Evolutionary conservation across 2,329 filamentous ascomycete genomes (phyloP).

Genomic region (Microdochium nivale): DNA sequence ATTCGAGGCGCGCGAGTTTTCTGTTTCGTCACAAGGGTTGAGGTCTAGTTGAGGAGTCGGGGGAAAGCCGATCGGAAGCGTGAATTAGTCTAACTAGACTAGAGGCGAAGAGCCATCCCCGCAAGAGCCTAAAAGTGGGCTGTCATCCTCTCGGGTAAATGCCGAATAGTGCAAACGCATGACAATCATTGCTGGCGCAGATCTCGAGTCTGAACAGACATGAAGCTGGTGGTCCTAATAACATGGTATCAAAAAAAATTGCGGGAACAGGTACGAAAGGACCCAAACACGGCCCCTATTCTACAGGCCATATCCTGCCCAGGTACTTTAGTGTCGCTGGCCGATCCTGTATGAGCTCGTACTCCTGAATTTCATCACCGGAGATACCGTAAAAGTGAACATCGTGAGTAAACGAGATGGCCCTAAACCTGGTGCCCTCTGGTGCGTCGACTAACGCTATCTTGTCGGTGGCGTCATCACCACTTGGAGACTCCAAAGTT

Average conservation of each 20-base stretch:
- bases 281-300: background rate
- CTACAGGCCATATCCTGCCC: conserved; percentile 11
- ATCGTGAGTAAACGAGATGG: conserved; percentile 14
- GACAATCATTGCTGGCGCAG: too few relatives aligned
- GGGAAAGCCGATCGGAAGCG: too few relatives aligned
- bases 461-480: background rate
- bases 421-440: conserved; percentile 9
- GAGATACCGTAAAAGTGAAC: conserved; percentile 18
- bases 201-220: too few relatives aligned
- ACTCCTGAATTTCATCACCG: conserved; percentile 13
- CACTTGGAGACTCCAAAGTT: background rate
- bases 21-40: too few relatives aligned
- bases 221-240: background rate
- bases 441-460: background rate
- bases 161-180: too few relatives aligned
- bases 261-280: background rate
- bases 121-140: too few relatives aligned
- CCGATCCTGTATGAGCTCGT: conserved; percentile 10
- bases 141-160: too few relatives aligned
- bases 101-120: too few relatives aligned
- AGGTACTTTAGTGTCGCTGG: conserved; percentile 15
- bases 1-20: too few relatives aligned
- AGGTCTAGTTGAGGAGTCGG: too few relatives aligned
- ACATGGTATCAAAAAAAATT: background rate
- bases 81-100: too few relatives aligned